These are phyloP conservation scores for Claviceps sp. DNA, from an alignment of 2,329 filamentous ascomycete genomes.

Conservation along the genomic window DNA sequence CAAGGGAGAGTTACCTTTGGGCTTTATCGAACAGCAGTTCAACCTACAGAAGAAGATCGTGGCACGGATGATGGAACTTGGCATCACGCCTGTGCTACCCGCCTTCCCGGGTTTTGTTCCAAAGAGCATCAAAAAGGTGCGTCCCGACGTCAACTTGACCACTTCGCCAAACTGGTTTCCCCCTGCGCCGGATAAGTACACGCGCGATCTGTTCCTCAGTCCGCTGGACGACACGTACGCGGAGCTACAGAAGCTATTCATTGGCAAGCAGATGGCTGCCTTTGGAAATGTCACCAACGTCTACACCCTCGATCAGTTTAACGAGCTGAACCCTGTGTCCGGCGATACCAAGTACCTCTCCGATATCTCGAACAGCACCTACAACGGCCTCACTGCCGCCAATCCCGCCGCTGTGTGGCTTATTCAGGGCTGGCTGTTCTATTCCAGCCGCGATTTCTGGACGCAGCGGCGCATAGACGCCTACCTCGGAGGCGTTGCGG, in stretches of 20 bases:
- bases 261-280: constrained; percentile 29
- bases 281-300: constrained; percentile 35
- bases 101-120: constrained; percentile 38
- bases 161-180: constrained; percentile 27
- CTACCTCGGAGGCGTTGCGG: constrained; percentile 31
- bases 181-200: constrained; percentile 20
- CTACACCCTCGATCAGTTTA: constrained; percentile 40
- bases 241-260: constrained; percentile 29
- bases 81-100: constrained; percentile 37
- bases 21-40: constrained; percentile 35
- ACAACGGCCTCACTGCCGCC: constrained; percentile 31
- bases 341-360: constrained; percentile 28
- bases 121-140: constrained; percentile 22
- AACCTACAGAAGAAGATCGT: constrained; percentile 34
- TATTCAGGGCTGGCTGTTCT: constrained; percentile 39
- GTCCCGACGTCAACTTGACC: constrained; percentile 28
- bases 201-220: constrained; percentile 33
- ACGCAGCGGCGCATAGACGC: constrained; percentile 31
- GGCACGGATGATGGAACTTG: constrained; percentile 34
- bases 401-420: constrained; percentile 36
- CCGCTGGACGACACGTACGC: constrained; percentile 30
- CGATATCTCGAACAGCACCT: constrained; percentile 21
- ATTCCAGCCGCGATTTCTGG: constrained; percentile 28
- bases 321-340: constrained; percentile 34
- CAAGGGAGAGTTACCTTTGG: constrained; percentile 21